These are phyloP conservation scores for Curvularia verruculosa DNA, from an alignment of 2,329 filamentous ascomycete genomes.

Conservation along the genomic window DNA sequence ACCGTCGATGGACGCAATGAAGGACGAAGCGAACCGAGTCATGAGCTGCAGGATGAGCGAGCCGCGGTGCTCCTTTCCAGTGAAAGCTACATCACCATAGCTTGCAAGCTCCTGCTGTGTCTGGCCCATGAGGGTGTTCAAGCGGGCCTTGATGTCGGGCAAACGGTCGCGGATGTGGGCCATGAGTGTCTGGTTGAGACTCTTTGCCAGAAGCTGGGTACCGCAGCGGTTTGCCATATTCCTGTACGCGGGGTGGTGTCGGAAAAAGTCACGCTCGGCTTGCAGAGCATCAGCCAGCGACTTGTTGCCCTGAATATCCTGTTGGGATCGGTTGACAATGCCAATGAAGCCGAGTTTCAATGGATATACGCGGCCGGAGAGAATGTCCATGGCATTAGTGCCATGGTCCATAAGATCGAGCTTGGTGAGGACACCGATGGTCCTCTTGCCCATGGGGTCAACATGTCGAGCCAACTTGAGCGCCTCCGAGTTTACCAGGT, in stretches of 20 bases:
- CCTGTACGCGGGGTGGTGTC: constrained; percentile 93
- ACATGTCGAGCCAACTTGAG: constrained; percentile 97
- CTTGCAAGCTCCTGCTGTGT: constrained; percentile 97
- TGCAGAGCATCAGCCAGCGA: constrained; percentile 90
- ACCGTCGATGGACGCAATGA: constrained; percentile 98
- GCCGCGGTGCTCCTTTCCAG: constrained; percentile 93
- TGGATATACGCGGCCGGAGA: constrained; percentile 96
- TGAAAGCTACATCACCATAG: constrained; percentile 97
- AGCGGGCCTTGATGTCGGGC: constrained; percentile 95
- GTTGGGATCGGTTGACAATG: constrained; percentile 96
- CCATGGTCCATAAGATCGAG: constrained; percentile 98
- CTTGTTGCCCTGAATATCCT: constrained; percentile 96
- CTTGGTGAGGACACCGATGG: constrained; percentile 96
- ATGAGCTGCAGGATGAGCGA: constrained; percentile 95
- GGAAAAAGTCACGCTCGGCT: constrained; percentile 93
- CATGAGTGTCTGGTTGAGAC: constrained; percentile 94
- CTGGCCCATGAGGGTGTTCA: constrained; percentile 99
- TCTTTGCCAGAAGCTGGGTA: constrained; percentile 92
- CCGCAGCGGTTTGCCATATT: constrained; percentile 95
- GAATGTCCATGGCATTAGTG: constrained; percentile 94
- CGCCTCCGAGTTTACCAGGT: constrained; percentile 97
- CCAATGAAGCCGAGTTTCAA: constrained; percentile 97
- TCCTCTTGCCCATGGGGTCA: constrained; percentile 89
- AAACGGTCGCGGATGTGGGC: constrained; percentile 91
- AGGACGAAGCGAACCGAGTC: constrained; percentile 96